These are phyloP conservation scores for Leucocoprinus birnbaumii DNA, from an alignment of 768 basidiomycete species.

Conservation along the genomic window DNA sequence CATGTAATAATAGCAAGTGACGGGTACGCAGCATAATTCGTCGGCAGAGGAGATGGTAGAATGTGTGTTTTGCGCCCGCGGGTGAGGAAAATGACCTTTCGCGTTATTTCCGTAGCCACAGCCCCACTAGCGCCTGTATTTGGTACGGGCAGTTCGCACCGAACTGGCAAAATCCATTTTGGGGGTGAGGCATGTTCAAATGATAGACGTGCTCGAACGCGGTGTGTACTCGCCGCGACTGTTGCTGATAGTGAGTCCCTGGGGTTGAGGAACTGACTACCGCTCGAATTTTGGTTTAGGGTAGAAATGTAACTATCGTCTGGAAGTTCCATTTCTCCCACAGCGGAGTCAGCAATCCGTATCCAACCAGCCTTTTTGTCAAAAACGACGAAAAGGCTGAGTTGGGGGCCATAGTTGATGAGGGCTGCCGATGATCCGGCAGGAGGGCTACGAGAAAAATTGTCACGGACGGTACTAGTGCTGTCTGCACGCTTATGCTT, in stretches of 20 bases:
- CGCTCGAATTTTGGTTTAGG: constrained; percentile 14
- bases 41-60: constrained; percentile 64
- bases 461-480: constrained; percentile 32
- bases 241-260: constrained; percentile 22
- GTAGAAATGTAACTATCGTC: constrained; percentile 32
- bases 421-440: constrained; percentile 20
- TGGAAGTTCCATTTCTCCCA: constrained; percentile 71
- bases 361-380: constrained; percentile 89
- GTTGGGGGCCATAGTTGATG: constrained; percentile 60
- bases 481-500: constrained; percentile 44
- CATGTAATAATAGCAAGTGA: constrained; percentile 59
- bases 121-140: not conserved
- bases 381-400: constrained; percentile 79
- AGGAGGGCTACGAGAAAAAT: constrained; percentile 20
- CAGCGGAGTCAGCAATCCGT: constrained; percentile 75
- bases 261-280: constrained; percentile 25
- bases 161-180: constrained; percentile 50
- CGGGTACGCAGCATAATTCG: constrained; percentile 37
- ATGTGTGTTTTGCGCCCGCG: constrained; percentile 69
- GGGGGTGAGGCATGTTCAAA: constrained; percentile 21
- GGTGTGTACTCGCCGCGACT: constrained; percentile 20
- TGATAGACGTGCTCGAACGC: constrained; percentile 27
- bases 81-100: constrained; percentile 62
- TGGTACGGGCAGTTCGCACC: constrained; percentile 42
- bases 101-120: constrained; percentile 24